phyloP scores from a whole-genome alignment of 139 green algal species.

The Tetraselmis chui region DNA sequence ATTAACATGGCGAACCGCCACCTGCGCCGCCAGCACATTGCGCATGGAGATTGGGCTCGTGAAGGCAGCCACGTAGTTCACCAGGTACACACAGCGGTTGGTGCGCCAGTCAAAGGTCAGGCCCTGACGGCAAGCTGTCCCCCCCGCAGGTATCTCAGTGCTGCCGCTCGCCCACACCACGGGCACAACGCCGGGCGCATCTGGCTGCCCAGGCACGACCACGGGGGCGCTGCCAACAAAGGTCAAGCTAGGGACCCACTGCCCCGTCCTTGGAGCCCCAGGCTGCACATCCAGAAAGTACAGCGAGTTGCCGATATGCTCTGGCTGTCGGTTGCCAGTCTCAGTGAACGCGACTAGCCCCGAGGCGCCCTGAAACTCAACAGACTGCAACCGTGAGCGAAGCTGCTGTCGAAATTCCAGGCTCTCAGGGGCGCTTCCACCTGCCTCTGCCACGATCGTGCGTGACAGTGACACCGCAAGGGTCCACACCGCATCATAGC shows the following conservation, averaged over 20 bases:
- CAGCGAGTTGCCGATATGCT: not conserved
- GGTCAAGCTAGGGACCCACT: not conserved
- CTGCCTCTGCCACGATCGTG: not conserved
- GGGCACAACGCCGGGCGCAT: not conserved
- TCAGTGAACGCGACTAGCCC: not conserved
- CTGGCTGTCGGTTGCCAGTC: not conserved
- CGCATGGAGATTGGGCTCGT: not conserved
- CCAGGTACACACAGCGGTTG: not conserved
- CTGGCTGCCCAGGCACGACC: not conserved
- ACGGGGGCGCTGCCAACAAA: not conserved
- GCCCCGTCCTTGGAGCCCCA: not conserved
- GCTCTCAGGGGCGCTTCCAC: not conserved
- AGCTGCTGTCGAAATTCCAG: not conserved
- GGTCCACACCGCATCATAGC: not conserved
- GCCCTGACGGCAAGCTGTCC: not conserved
- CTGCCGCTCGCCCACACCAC: not conserved
- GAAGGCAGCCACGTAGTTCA: not conserved
- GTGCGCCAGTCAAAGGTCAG: not conserved
- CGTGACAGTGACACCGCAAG: not conserved
- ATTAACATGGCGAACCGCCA: not conserved
- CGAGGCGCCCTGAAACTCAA: not conserved
- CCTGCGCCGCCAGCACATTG: not conserved
- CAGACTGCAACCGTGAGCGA: not conserved
- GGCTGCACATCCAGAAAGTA: not conserved
- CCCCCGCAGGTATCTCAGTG: not conserved